These are phyloP conservation scores for Suillus subluteus DNA, from an alignment of 768 basidiomycete species.

Conservation along the genomic window DNA sequence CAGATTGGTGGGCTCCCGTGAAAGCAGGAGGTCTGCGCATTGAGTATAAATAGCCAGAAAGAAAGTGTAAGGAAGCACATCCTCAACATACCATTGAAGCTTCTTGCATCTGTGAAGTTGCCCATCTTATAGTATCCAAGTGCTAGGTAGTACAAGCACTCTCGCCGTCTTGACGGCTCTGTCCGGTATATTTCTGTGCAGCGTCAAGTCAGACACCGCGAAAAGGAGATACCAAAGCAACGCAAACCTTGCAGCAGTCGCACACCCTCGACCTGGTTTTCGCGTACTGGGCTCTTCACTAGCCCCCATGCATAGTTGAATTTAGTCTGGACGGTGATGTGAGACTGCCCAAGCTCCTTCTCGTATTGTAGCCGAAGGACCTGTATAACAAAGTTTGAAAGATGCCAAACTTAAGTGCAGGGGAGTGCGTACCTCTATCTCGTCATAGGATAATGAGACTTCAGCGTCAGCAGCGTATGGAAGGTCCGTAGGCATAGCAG, in stretches of 20 bases:
- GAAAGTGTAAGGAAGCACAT: background rate
- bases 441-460: slow-evolving; percentile 84
- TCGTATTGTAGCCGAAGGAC: slow-evolving; percentile 87
- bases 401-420: background rate
- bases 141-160: slow-evolving; percentile 96
- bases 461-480: slow-evolving; percentile 97
- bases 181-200: slow-evolving; percentile 84
- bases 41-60: slow-evolving; percentile 11
- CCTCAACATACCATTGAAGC: slow-evolving; percentile 79
- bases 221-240: slow-evolving; percentile 16
- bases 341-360: slow-evolving; percentile 81
- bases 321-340: slow-evolving; percentile 92
- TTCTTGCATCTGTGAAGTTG: slow-evolving; percentile 90
- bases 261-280: slow-evolving; percentile 92
- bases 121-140: slow-evolving; percentile 97
- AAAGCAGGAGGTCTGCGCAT: slow-evolving; percentile 72
- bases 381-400: slow-evolving; percentile 41
- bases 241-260: slow-evolving; percentile 80
- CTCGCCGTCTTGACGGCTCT: slow-evolving; percentile 85
- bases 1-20: slow-evolving; percentile 91
- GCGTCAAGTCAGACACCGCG: slow-evolving; percentile 13
- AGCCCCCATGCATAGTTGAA: slow-evolving; percentile 99
- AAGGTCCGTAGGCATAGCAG: slow-evolving; percentile 73
- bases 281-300: slow-evolving; percentile 84
- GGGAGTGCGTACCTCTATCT: slow-evolving; percentile 69